Evolutionary conservation across 148 eudicot genomes (phyloP).

Genomic region (Simmondsia chinensis): DNA sequence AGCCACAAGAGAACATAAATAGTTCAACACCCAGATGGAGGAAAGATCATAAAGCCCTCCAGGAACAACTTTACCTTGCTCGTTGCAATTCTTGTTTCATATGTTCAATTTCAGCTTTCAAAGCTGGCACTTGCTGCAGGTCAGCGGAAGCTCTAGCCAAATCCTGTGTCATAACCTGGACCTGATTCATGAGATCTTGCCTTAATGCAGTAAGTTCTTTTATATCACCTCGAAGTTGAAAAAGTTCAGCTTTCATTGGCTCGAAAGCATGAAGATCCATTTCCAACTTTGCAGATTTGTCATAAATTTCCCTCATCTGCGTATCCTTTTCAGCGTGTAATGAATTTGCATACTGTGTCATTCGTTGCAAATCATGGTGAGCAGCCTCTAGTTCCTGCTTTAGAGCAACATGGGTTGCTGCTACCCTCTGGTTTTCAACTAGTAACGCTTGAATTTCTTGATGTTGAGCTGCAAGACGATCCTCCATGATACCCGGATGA

Average conservation of each 20-base stretch:
- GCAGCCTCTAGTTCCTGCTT: conserved; percentile 78
- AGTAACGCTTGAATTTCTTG: conserved; percentile 72
- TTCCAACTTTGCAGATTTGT: conserved; percentile 68
- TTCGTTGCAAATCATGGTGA: conserved; percentile 61
- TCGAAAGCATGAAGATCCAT: conserved; percentile 57
- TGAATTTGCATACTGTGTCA: conserved; percentile 44
- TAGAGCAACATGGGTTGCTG: conserved; percentile 90
- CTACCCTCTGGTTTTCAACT: conserved; percentile 73
- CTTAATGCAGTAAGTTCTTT: conserved; percentile 61
- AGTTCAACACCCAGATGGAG: neutral
- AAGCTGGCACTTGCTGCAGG: conserved; percentile 61
- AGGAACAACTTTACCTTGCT: conserved; percentile 44
- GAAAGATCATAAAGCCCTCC: neutral
- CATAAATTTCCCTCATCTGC: conserved; percentile 71
- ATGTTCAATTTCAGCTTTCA: conserved; percentile 69
- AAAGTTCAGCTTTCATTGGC: conserved; percentile 69
- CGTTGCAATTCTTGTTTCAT: conserved; percentile 69
- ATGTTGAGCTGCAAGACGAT: conserved; percentile 63
- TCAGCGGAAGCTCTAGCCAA: conserved; percentile 60
- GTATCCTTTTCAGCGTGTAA: conserved; percentile 55
- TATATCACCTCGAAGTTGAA: conserved; percentile 54
- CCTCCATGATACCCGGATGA: conserved; percentile 85
- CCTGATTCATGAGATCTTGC: conserved; percentile 64
- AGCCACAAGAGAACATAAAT: conserved; percentile 8
- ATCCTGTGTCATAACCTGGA: conserved; percentile 76